A percentile compares a stretch with the other conserved stretches of the same genome.
Conservation (phyloP, 352 stramenopile species). For the Saprolegnia parasitica region DNA sequence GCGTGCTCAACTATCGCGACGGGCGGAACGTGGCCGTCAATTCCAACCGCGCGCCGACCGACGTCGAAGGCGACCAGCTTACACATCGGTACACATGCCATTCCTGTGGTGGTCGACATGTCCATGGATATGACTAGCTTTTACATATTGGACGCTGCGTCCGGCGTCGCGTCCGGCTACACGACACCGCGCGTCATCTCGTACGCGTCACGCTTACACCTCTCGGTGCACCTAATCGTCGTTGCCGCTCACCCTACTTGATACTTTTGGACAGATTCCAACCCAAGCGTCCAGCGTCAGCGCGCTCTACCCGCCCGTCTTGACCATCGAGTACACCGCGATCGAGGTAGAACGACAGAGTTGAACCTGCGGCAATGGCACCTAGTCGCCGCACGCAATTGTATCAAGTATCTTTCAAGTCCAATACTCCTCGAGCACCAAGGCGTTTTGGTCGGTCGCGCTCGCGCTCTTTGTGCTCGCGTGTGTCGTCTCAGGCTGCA, state of each 20-base stretch:
- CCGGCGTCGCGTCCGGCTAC: slow-evolving; percentile 45
- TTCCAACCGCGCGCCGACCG: slow-evolving; percentile 48
- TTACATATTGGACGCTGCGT: slow-evolving; percentile 87
- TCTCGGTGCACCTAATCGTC: slow-evolving; percentile 30
- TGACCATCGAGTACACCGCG: slow-evolving; percentile 79
- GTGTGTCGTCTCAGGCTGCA: slow-evolving; percentile 47
- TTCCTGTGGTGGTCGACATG: not conserved
- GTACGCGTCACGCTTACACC: slow-evolving; percentile 65
- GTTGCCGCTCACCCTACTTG: too few species aligned
- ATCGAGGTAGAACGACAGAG: too few species aligned
- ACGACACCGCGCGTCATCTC: slow-evolving; percentile 51
- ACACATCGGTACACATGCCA: slow-evolving; percentile 46
- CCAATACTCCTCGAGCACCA: slow-evolving; percentile 82
- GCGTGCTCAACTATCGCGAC: slow-evolving; percentile 79
- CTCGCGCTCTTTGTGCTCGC: slow-evolving; percentile 65
- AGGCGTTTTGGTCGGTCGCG: slow-evolving; percentile 70
- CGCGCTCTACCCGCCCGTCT: slow-evolving; percentile 57
- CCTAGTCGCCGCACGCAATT: slow-evolving; percentile 29
- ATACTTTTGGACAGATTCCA: slow-evolving; percentile 35
- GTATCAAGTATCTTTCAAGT: slow-evolving; percentile 61
- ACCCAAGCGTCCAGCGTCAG: slow-evolving; percentile 45
- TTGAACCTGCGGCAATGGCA: too few species aligned
- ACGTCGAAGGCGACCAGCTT: slow-evolving; percentile 79
- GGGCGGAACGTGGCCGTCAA: slow-evolving; percentile 66
- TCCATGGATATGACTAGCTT: too few species aligned